Evolutionary conservation across 192 early-diverging fungal genomes (phyloP).

Genomic region (Podila verticillata): DNA sequence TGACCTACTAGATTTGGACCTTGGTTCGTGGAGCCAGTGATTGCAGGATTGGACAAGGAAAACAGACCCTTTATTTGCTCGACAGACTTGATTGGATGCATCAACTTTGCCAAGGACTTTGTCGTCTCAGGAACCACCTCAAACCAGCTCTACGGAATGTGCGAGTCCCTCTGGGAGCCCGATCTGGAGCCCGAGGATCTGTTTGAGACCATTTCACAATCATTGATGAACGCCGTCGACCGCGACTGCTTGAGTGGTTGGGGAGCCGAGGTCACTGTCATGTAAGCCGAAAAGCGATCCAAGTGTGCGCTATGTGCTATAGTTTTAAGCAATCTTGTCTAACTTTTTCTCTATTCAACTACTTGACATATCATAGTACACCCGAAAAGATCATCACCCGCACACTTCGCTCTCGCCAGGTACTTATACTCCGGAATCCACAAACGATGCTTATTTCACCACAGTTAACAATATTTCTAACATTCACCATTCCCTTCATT

Average conservation of each 20-base stretch:
- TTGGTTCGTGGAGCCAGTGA: slow-evolving; percentile 93
- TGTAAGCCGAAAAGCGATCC: slow-evolving; percentile 57
- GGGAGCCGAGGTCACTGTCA: slow-evolving; percentile 95
- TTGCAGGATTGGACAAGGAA: slow-evolving; percentile 94
- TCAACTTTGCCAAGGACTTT: slow-evolving; percentile 94
- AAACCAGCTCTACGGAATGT: slow-evolving; percentile 93
- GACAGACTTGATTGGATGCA: slow-evolving; percentile 97
- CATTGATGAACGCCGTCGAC: slow-evolving; percentile 93
- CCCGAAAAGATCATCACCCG: slow-evolving; percentile 86
- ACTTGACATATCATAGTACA: slow-evolving; percentile 62
- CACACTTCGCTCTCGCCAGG: slow-evolving; percentile 81
- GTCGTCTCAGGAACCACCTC: slow-evolving; percentile 91
- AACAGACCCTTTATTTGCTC: slow-evolving; percentile 91
- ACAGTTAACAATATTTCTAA: neutral
- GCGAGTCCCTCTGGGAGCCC: slow-evolving; percentile 97
- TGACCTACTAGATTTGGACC: slow-evolving; percentile 87
- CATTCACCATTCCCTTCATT: neutral
- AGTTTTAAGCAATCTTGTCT: neutral
- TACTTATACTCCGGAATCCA: slow-evolving; percentile 3
- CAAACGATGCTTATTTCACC: neutral
- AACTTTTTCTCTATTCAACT: neutral
- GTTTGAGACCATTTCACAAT: slow-evolving; percentile 97
- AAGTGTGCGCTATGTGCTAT: neutral
- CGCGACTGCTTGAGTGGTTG: slow-evolving; percentile 95
- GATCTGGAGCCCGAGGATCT: slow-evolving; percentile 95